Percentiles rank a stretch among this genome's conserved stretches.
These are phyloP conservation scores for Geotrichum europaeum DNA, from an alignment of 1,139 yeast genomes.

Conservation along the genomic window DNA sequence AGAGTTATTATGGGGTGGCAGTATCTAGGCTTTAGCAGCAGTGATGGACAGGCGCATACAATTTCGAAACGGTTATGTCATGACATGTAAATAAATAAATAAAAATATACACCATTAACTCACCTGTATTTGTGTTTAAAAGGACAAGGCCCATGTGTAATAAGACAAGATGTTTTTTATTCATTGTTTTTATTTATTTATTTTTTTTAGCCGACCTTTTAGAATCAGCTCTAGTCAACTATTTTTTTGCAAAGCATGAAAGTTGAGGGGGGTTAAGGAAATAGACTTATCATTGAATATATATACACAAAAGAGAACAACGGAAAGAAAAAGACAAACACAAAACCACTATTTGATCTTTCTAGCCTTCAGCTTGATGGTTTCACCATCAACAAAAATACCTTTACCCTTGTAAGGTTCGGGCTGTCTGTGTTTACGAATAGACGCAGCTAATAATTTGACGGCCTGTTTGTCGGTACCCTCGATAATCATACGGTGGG, in stretches of 20 bases:
- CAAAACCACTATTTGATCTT: slow-evolving; percentile 62
- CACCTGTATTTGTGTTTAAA: background rate
- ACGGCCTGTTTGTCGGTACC: slow-evolving; percentile 88
- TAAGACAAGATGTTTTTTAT: too few relatives aligned
- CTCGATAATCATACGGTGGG: slow-evolving; percentile 81
- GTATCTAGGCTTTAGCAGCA: background rate
- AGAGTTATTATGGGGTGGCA: background rate
- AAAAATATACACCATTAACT: background rate
- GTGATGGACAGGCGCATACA: too few relatives aligned
- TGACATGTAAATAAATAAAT: background rate
- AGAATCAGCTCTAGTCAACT: too few relatives aligned
- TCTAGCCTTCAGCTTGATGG: slow-evolving; percentile 82
- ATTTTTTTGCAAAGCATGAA: too few relatives aligned
- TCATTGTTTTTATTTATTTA: too few relatives aligned
- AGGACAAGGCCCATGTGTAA: too few relatives aligned
- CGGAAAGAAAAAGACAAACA: background rate
- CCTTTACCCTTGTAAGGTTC: slow-evolving; percentile 99
- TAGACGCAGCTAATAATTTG: slow-evolving; percentile 78
- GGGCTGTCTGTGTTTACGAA: slow-evolving; percentile 86
- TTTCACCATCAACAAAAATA: slow-evolving; percentile 85
- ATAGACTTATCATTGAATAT: slow-evolving; percentile 1
- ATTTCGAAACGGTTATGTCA: background rate
- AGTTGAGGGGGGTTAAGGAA: background rate
- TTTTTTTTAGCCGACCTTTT: too few relatives aligned
- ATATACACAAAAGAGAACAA: slow-evolving; percentile 9